Evolutionary conservation across 1,139 yeast species (phyloP).

Genomic region (Wickerhamiella pararugosa): DNA sequence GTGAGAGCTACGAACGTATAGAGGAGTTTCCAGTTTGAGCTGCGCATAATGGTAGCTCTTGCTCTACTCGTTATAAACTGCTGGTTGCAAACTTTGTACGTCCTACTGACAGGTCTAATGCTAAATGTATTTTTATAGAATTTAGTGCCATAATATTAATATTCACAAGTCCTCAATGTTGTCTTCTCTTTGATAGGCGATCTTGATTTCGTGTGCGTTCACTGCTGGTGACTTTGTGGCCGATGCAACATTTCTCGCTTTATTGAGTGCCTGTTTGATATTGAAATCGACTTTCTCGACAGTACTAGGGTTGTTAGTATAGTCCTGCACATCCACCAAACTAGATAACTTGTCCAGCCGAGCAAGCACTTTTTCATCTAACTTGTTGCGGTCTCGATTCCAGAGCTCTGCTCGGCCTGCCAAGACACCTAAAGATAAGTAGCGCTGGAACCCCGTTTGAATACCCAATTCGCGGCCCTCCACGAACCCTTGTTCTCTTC

Average conservation of each 20-base stretch:
- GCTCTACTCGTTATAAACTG: too few species aligned
- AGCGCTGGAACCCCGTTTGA: conserved; percentile 66
- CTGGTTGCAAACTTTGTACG: too few species aligned
- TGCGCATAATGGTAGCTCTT: too few species aligned
- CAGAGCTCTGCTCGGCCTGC: conserved; percentile 36
- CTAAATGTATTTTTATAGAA: too few species aligned
- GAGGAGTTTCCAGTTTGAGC: too few species aligned
- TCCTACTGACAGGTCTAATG: too few species aligned
- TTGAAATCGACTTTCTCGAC: conserved; percentile 13
- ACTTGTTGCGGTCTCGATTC: conserved; percentile 12
- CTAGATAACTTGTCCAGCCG: conserved; percentile 1
- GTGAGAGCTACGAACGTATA: too few species aligned
- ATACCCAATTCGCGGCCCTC: conserved; percentile 72
- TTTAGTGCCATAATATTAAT: neutral
- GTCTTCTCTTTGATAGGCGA: conserved; percentile 10
- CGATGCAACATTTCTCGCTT: conserved; percentile 12
- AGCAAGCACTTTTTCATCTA: conserved; percentile 5
- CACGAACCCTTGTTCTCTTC: conserved; percentile 38
- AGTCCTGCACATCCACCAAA: conserved; percentile 1
- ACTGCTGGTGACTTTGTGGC: conserved; percentile 9
- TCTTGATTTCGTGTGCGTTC: conserved; percentile 10
- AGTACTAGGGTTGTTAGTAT: conserved; percentile 10
- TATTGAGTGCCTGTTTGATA: conserved; percentile 13
- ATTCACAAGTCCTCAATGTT: conserved; percentile 14
- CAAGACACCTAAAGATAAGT: conserved; percentile 47